A percentile compares a stretch with the other conserved stretches of the same genome.
Conservation (phyloP, 2,329 filamentous ascomycete species). For the Anthostomella pinea region DNA sequence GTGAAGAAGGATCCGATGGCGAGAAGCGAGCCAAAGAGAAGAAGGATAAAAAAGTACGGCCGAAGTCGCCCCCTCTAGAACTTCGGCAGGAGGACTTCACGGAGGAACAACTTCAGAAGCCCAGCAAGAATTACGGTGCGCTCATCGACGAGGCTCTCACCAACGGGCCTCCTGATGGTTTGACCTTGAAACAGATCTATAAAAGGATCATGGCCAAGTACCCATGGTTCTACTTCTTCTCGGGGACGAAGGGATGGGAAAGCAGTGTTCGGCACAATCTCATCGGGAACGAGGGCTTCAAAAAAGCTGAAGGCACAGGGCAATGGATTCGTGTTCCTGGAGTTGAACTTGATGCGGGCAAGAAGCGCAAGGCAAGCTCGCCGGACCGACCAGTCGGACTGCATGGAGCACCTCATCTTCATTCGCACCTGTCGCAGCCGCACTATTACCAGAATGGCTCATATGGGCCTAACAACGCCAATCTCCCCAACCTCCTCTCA, state of each 20-base stretch:
- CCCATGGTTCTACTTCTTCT: constrained; percentile 58
- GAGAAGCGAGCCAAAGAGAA: constrained; percentile 55
- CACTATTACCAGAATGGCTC: constrained; percentile 30
- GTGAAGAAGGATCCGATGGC: constrained; percentile 54
- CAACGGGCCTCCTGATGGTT: constrained; percentile 50
- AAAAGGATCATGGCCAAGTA: constrained; percentile 58
- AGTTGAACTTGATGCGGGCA: constrained; percentile 58
- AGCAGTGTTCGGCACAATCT: constrained; percentile 64
- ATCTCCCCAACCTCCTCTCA: constrained; percentile 23
- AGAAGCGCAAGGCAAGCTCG: constrained; percentile 56
- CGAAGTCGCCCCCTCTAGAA: constrained; percentile 59
- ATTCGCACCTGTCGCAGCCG: constrained; percentile 27
- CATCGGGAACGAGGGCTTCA: constrained; percentile 60
- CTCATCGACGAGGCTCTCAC: constrained; percentile 59
- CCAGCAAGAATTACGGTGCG: constrained; percentile 60
- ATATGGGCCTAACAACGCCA: constrained; percentile 23
- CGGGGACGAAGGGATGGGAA: constrained; percentile 64
- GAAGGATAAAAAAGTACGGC: constrained; percentile 57
- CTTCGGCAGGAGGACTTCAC: constrained; percentile 55
- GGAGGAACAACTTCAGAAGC: constrained; percentile 57
- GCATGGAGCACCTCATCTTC: constrained; percentile 28
- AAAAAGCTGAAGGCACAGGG: constrained; percentile 54
- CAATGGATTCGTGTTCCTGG: constrained; percentile 57
- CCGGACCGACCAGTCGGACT: constrained; percentile 43
- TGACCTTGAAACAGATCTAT: constrained; percentile 61